Conservation (phyloP, 495 filamentous ascomycete species). For the Jackrogersella multiformis region DNA sequence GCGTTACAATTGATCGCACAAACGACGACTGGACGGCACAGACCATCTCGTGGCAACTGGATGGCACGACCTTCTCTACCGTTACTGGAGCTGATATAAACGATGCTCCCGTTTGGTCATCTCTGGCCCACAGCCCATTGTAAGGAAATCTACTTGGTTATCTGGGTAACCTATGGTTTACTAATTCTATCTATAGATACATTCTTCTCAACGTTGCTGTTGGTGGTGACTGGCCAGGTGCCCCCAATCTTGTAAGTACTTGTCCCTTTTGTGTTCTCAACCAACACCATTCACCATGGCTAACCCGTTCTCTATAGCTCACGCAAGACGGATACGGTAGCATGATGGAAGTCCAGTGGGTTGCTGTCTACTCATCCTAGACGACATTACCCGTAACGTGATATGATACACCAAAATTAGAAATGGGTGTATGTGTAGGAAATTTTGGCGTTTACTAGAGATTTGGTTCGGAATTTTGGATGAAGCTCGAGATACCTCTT, state of each 20-base stretch:
- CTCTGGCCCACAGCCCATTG: slow-evolving; percentile 57
- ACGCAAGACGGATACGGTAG: slow-evolving; percentile 55
- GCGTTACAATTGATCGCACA: slow-evolving; percentile 56
- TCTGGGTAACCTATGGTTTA: neutral
- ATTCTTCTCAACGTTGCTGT: slow-evolving; percentile 62
- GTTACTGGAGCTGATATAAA: slow-evolving; percentile 53
- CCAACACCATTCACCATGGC: neutral
- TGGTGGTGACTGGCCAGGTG: slow-evolving; percentile 56
- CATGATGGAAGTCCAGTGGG: slow-evolving; percentile 63
- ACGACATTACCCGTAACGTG: slow-evolving; percentile 5
- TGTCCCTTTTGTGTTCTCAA: too few relatives aligned
- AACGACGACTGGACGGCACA: slow-evolving; percentile 53
- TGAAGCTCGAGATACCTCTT: slow-evolving; percentile 40
- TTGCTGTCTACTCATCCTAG: slow-evolving; percentile 53
- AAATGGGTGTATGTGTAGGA: slow-evolving; percentile 35
- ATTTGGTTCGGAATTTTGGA: slow-evolving; percentile 34
- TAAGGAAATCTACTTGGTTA: slow-evolving; percentile 7
- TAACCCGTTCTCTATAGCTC: slow-evolving; percentile 16
- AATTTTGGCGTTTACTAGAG: slow-evolving; percentile 38
- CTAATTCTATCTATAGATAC: slow-evolving; percentile 37
- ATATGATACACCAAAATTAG: slow-evolving; percentile 33
- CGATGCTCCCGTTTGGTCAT: slow-evolving; percentile 55
- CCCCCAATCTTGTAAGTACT: slow-evolving; percentile 47
- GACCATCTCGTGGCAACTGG: slow-evolving; percentile 56
- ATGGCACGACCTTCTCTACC: slow-evolving; percentile 52